phyloP scores from a whole-genome alignment of 768 basidiomycete genomes.

The Pluteus cervinus region DNA sequence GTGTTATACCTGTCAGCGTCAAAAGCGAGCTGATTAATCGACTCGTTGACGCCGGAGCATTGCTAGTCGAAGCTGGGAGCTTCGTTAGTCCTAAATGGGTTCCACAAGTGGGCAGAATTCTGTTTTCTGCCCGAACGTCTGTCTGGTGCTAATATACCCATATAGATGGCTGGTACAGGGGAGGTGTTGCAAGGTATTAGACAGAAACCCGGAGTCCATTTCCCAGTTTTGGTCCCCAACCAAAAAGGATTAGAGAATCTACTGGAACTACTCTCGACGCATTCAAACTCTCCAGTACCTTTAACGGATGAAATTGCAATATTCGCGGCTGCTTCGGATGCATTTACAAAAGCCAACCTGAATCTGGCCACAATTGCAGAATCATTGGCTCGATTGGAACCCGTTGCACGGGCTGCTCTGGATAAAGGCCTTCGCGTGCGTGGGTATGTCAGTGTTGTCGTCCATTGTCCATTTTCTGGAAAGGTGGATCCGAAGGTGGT shows the following conservation, averaged over 20 bases:
- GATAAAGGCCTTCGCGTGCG: slow-evolving; percentile 62
- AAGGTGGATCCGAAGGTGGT: slow-evolving; percentile 58
- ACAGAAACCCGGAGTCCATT: slow-evolving; percentile 48
- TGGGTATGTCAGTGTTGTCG: slow-evolving; percentile 82
- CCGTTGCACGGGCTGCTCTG: slow-evolving; percentile 57
- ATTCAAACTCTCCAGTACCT: slow-evolving; percentile 32
- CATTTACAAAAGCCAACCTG: slow-evolving; percentile 81
- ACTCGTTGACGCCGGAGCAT: slow-evolving; percentile 61
- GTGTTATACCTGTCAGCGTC: slow-evolving; percentile 59
- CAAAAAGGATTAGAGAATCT: slow-evolving; percentile 69
- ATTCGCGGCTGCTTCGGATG: slow-evolving; percentile 85
- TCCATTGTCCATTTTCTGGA: slow-evolving; percentile 86
- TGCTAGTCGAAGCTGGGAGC: slow-evolving; percentile 77
- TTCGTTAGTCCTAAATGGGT: slow-evolving; percentile 95
- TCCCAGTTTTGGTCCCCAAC: slow-evolving; percentile 81
- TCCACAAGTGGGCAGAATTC: slow-evolving; percentile 57
- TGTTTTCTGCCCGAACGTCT: neutral
- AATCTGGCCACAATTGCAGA: slow-evolving; percentile 69
- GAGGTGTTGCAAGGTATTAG: slow-evolving; percentile 62
- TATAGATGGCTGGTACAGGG: slow-evolving; percentile 82
- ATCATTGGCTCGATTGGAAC: slow-evolving; percentile 56
- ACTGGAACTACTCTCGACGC: slow-evolving; percentile 43
- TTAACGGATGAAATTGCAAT: slow-evolving; percentile 82
- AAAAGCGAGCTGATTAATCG: slow-evolving; percentile 80
- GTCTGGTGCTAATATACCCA: neutral